Evolutionary conservation across 371 early-diverging fungal species (phyloP).

Genomic region (Phascolomyces articulosus): DNA sequence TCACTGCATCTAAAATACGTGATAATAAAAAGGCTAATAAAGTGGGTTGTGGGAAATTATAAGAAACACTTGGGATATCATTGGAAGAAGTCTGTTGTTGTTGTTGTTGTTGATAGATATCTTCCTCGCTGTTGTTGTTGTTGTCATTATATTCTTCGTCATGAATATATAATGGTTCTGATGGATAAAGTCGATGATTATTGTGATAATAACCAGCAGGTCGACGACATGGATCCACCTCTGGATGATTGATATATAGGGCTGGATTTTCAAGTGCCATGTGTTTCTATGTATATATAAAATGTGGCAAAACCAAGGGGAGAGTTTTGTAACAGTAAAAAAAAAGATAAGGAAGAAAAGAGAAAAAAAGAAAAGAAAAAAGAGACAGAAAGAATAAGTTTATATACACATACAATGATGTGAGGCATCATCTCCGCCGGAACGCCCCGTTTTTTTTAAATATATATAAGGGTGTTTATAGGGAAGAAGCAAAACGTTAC

Average conservation of each 20-base stretch:
- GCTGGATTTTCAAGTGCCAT: constrained; percentile 12
- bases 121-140: no score
- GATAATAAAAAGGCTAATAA: constrained; percentile 13
- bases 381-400: constrained; percentile 2
- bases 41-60: constrained; percentile 3
- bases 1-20: constrained; percentile 15
- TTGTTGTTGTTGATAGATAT: no score
- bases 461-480: background rate
- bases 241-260: background rate
- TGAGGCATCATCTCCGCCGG: background rate
- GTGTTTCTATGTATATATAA: background rate
- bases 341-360: background rate
- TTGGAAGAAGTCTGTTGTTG: no score
- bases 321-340: background rate
- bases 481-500: constrained; percentile 5
- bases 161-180: background rate
- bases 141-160: no score
- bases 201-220: background rate
- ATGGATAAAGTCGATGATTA: background rate
- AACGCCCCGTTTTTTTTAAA: no score
- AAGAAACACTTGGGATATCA: background rate
- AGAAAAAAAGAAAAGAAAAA: background rate
- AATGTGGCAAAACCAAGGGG: background rate
- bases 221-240: background rate
- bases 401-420: background rate